Conservation (phyloP, 208 protist genomes). For the Strigomonas culicis region DNA sequence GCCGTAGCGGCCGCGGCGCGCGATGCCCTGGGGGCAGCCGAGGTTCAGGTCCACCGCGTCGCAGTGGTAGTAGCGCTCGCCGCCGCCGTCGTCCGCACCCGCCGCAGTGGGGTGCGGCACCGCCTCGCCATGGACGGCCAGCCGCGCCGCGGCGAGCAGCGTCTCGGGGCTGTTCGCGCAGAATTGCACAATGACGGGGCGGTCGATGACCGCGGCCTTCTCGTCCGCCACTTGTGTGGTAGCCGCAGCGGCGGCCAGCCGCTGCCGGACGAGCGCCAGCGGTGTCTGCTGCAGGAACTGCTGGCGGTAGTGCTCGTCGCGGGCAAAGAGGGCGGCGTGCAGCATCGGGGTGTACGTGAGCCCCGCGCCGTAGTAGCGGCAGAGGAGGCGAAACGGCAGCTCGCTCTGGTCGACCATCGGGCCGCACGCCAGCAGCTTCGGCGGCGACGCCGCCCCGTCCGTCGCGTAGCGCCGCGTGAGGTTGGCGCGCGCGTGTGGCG, state of each 20-base stretch:
- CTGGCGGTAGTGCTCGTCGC: conserved; percentile 48
- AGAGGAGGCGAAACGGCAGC: conserved; percentile 88
- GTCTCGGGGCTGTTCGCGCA: conserved; percentile 67
- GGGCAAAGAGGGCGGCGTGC: conserved; percentile 58
- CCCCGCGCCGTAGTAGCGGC: conserved; percentile 71
- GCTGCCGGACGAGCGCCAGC: conserved; percentile 13
- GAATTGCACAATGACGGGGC: conserved; percentile 88
- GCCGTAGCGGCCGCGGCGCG: conserved; percentile 88
- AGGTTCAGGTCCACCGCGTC: conserved; percentile 91
- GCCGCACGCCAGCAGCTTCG: conserved; percentile 59
- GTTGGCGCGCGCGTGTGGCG: conserved; percentile 15
- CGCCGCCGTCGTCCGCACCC: neutral
- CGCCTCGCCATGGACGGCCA: conserved; percentile 50
- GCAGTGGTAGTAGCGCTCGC: conserved; percentile 36
- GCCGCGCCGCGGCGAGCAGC: conserved; percentile 53
- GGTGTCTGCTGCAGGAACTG: conserved; percentile 54
- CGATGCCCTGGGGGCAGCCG: conserved; percentile 93
- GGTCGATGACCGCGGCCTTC: conserved; percentile 27
- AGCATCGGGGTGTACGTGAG: conserved; percentile 91
- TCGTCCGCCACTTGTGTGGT: neutral
- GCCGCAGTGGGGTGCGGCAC: neutral
- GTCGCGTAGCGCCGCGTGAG: neutral
- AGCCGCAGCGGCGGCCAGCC: neutral
- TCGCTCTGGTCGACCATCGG: conserved; percentile 94
- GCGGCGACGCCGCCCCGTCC: neutral